Percentiles rank a stretch among this genome's conserved stretches.
Evolutionary conservation across 2,329 filamentous ascomycete species (phyloP).

Genomic region (Xylariomycetidae sp.): DNA sequence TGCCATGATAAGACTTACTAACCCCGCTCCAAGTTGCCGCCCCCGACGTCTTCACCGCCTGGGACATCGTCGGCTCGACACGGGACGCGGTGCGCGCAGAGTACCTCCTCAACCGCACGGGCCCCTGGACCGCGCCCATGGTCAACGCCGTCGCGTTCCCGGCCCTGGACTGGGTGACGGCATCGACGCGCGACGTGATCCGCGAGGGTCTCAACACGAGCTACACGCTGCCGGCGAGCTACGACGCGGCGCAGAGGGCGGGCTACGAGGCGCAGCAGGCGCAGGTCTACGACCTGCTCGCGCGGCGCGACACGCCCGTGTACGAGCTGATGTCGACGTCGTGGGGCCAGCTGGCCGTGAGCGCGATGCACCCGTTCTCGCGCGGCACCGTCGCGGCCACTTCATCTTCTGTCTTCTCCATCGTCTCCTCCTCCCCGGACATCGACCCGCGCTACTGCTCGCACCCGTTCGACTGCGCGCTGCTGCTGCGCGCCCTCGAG

Average conservation of each 20-base stretch:
- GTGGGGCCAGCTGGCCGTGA: conserved; percentile 27
- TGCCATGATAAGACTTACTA: no score
- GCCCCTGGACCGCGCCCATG: conserved; percentile 24
- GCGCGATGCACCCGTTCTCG: conserved; percentile 36
- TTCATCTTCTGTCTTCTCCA: conserved; percentile 29
- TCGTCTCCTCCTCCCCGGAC: conserved; percentile 29
- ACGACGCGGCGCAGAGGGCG: conserved; percentile 18
- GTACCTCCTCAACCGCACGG: conserved; percentile 21
- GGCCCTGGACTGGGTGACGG: conserved; percentile 15
- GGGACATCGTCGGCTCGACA: conserved; percentile 19
- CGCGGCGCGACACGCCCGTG: conserved; percentile 15
- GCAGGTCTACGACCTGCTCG: conserved; percentile 17
- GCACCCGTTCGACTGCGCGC: conserved; percentile 35
- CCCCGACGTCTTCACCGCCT: conserved; percentile 19
- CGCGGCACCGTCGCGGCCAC: conserved; percentile 37
- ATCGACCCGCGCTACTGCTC: conserved; percentile 40
- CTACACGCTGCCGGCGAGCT: conserved; percentile 15
- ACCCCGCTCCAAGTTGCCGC: no score
- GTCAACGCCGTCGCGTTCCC: conserved; percentile 25
- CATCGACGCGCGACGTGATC: neutral
- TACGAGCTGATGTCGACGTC: conserved; percentile 28
- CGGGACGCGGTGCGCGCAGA: conserved; percentile 15
- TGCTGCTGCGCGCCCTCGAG: conserved; percentile 20
- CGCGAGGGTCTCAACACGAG: conserved; percentile 6
- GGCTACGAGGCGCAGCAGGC: conserved; percentile 19